Conservation (phyloP, 2,329 filamentous ascomycete species). For the Arachnopeziza araneosa region DNA sequence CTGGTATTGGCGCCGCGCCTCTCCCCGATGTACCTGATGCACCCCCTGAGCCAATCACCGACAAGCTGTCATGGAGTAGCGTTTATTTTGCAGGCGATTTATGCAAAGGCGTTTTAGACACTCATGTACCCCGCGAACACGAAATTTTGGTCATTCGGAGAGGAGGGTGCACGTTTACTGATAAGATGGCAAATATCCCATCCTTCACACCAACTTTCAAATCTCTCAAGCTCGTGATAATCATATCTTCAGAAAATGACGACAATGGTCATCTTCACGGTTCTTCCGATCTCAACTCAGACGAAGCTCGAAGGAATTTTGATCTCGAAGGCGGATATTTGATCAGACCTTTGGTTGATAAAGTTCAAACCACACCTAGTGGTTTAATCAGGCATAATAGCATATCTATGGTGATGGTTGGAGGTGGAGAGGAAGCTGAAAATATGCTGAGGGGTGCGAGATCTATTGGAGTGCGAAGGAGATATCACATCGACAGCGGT, state of each 20-base stretch:
- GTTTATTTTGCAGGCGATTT: slow-evolving; percentile 67
- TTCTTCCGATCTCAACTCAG: slow-evolving; percentile 10
- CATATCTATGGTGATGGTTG: slow-evolving; percentile 79
- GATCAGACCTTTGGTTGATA: slow-evolving; percentile 66
- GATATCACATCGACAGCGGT: slow-evolving; percentile 77
- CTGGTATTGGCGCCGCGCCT: slow-evolving; percentile 58
- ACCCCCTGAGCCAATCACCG: slow-evolving; percentile 25
- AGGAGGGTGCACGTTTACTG: slow-evolving; percentile 76
- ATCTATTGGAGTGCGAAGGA: slow-evolving; percentile 67
- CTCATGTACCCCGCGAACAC: slow-evolving; percentile 47
- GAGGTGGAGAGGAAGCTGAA: slow-evolving; percentile 62
- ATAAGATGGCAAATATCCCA: slow-evolving; percentile 83
- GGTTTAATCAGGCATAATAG: slow-evolving; percentile 44
- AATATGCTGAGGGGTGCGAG: slow-evolving; percentile 56
- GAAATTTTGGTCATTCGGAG: slow-evolving; percentile 78
- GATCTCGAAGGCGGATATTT: slow-evolving; percentile 14
- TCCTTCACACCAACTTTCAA: slow-evolving; percentile 56
- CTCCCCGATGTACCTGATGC: slow-evolving; percentile 54
- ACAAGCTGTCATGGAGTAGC: slow-evolving; percentile 58
- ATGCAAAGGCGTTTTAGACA: slow-evolving; percentile 51
- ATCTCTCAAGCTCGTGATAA: slow-evolving; percentile 73
- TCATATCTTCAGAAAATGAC: slow-evolving; percentile 55
- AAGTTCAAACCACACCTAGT: slow-evolving; percentile 49
- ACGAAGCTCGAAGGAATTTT: background rate
- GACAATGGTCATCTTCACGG: slow-evolving; percentile 14